Conservation (phyloP, 2,329 filamentous ascomycete genomes). For the Blumeriella jaapii region DNA sequence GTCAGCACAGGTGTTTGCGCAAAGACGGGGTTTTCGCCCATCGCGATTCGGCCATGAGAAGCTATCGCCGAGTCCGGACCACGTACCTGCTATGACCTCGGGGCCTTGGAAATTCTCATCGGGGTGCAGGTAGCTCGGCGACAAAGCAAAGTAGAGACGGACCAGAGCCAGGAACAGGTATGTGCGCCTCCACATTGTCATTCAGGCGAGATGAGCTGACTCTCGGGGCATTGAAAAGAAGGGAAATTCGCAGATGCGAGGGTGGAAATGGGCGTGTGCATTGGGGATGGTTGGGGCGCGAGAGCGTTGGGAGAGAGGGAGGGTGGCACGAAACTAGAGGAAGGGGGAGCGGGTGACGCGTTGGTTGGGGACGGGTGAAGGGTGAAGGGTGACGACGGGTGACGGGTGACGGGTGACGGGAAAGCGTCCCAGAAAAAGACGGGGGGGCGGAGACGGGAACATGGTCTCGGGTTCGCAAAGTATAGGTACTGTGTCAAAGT, state of each 20-base stretch:
- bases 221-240: slow-evolving; percentile 13
- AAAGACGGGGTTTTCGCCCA: not conserved
- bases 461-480: too few relatives aligned
- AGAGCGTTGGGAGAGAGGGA: not conserved
- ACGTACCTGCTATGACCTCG: slow-evolving; percentile 87
- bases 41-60: not conserved
- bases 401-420: too few relatives aligned
- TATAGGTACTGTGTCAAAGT: too few relatives aligned
- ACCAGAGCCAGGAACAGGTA: slow-evolving; percentile 78
- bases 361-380: slow-evolving; percentile 2
- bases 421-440: too few relatives aligned
- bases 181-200: slow-evolving; percentile 76
- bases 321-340: slow-evolving; percentile 7
- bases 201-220: slow-evolving; percentile 12
- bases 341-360: slow-evolving; percentile 2
- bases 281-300: not conserved
- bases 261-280: not conserved
- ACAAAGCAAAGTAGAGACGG: slow-evolving; percentile 86
- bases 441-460: too few relatives aligned
- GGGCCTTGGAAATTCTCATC: slow-evolving; percentile 99
- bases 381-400: too few relatives aligned
- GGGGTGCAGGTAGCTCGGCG: slow-evolving; percentile 91
- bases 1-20: slow-evolving; percentile 1
- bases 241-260: slow-evolving; percentile 18
- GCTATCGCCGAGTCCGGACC: not conserved